Evolutionary conservation across 768 basidiomycete species (phyloP).

Genomic region (Guyanaporus albipodus): DNA sequence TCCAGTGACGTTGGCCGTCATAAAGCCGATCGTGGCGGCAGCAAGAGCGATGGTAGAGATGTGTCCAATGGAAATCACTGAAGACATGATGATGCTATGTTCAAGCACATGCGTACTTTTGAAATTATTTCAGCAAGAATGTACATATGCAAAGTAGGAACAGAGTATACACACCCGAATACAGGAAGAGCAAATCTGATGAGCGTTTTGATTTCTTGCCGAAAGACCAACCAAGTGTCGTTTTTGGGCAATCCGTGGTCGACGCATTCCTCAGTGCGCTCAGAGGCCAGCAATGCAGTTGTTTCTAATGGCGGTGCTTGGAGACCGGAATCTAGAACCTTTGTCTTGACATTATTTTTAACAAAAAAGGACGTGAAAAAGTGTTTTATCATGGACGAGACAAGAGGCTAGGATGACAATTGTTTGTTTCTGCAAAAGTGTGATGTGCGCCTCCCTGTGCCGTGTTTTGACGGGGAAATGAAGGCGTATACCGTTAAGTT

Average conservation of each 20-base stretch:
- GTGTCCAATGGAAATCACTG: slow-evolving; percentile 90
- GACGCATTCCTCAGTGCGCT: slow-evolving; percentile 36
- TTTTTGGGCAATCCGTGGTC: slow-evolving; percentile 34
- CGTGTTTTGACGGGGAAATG: slow-evolving; percentile 60
- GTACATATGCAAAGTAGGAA: not conserved
- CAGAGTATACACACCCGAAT: slow-evolving; percentile 51
- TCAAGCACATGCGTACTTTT: slow-evolving; percentile 70
- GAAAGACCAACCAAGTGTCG: slow-evolving; percentile 9
- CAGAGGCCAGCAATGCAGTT: slow-evolving; percentile 53
- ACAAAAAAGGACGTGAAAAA: slow-evolving; percentile 1
- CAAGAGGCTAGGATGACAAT: not conserved
- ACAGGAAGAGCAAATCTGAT: slow-evolving; percentile 68
- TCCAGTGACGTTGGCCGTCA: slow-evolving; percentile 60
- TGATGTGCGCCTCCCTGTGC: slow-evolving; percentile 26
- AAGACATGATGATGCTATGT: slow-evolving; percentile 80
- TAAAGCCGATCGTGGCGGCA: slow-evolving; percentile 68
- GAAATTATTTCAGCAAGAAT: not conserved
- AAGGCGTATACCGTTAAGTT: too few species aligned
- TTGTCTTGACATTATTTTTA: not conserved
- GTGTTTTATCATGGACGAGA: slow-evolving; percentile 1
- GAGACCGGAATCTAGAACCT: not conserved
- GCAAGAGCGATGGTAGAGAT: slow-evolving; percentile 87
- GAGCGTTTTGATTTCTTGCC: slow-evolving; percentile 38
- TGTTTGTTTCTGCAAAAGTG: slow-evolving; percentile 1
- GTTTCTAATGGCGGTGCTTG: slow-evolving; percentile 37